Evolutionary conservation across 805 yeast genomes (phyloP).

Genomic region (Kazachstania taianensis): DNA sequence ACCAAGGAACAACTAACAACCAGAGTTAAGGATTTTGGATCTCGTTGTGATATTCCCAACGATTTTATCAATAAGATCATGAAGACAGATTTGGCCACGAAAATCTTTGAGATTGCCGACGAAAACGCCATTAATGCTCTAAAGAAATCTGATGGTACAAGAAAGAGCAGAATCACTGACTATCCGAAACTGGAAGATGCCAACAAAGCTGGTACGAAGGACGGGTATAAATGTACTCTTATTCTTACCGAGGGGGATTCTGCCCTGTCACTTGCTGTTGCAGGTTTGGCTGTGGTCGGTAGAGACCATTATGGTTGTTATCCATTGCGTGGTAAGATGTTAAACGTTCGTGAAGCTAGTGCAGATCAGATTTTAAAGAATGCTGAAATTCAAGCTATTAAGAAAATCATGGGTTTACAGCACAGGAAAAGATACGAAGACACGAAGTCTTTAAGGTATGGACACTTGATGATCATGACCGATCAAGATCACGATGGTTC

Average conservation of each 20-base stretch:
- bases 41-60: constrained; percentile 68
- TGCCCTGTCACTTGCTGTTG: constrained; percentile 82
- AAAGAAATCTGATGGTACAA: constrained; percentile 80
- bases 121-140: constrained; percentile 81
- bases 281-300: constrained; percentile 91
- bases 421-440: constrained; percentile 79
- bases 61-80: constrained; percentile 62
- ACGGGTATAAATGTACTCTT: constrained; percentile 84
- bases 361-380: constrained; percentile 92
- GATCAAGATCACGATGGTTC: constrained; percentile 99
- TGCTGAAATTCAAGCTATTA: constrained; percentile 88
- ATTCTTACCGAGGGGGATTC: constrained; percentile 97
- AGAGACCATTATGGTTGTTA: constrained; percentile 91
- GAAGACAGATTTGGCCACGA: constrained; percentile 60
- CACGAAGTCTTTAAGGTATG: constrained; percentile 72
- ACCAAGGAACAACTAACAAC: constrained; percentile 94
- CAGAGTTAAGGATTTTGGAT: constrained; percentile 79
- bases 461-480: constrained; percentile 97
- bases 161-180: constrained; percentile 76
- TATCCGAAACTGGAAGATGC: constrained; percentile 91
- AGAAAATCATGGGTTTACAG: constrained; percentile 90
- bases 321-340: constrained; percentile 88
- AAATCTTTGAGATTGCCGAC: constrained; percentile 71
- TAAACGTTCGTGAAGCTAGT: constrained; percentile 93
- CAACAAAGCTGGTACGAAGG: constrained; percentile 88